Base-by-base conservation (phyloP, 1,284 basidiomycete species). In the Pterula multifida region DNA sequence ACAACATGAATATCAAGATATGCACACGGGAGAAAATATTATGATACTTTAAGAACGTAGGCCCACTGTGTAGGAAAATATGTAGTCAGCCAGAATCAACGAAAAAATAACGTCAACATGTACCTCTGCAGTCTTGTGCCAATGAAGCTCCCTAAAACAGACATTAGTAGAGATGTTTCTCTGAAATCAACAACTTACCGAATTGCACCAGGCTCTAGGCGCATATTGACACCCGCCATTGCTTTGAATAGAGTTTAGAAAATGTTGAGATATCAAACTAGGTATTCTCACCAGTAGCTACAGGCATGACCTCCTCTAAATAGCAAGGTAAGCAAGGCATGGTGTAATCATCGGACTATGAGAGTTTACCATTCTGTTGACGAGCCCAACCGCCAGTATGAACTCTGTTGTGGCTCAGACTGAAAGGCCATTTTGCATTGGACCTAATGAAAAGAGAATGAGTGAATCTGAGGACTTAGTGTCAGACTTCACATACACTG, bases 401-500 rank as follows among this genome's bases (percentile, higher is more conserved):
- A 2, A 82, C 52, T 24, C 76, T 70, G 54, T 68, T 79, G 55
- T 77, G 73, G 48, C 75, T 77, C 17, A 78, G 59, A 50, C 73
- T 62, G 54, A 81, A 77, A 0, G 78, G 71, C 79, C 80, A 82
- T 54, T 79, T 80, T 55, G 69, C 67, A 54, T 76, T 78, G 0
- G 56, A 53, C 2, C 72, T 64, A 6, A n/a, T 50, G 47, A 1
- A 63, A 64, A 26, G 61, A 3, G 25, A 24, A n/a, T 51, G 6
- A 51, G 47, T 26, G 13, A 11, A 58, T 65, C n/a, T 65, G 65
- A 2, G 69, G 68, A n/a, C n/a, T n/a, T n/a, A n/a, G n/a, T 0
- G 66, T 68, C 48, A 70, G 12, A 6, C 26, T 1, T 13, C 19
- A 36, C 64, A 49, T 42, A 63, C 62, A 73, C 57, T 17, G 36